phyloP scores from a whole-genome alignment of 805 yeast genomes.

The Metschnikowia lachancei region DNA sequence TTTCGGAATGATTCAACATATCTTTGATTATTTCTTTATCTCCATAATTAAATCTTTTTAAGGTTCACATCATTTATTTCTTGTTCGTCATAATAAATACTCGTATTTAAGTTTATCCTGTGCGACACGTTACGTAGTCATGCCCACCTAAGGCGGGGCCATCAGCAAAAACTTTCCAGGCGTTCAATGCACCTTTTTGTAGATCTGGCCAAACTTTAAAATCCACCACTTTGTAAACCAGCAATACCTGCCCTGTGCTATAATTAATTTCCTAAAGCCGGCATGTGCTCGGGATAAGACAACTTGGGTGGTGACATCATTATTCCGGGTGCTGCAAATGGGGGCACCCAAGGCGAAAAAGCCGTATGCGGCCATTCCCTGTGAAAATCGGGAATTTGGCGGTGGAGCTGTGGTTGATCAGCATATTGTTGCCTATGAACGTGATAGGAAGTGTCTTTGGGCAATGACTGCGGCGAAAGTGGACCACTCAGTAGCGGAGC shows the following conservation, averaged over 20 bases:
- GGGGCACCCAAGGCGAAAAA: conserved; percentile 1
- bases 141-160: neutral
- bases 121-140: neutral
- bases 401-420: neutral
- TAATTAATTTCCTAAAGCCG: neutral
- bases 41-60: no score
- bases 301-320: conserved; percentile 7
- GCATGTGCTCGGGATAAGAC: conserved; percentile 1
- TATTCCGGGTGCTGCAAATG: neutral
- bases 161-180: neutral
- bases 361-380: conserved; percentile 2
- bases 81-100: neutral
- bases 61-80: no score
- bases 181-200: neutral
- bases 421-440: conserved; percentile 2
- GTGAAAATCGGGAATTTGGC: neutral
- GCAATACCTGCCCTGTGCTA: neutral
- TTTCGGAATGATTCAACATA: no score
- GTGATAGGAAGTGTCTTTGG: neutral
- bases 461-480: neutral
- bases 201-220: neutral
- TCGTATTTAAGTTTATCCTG: neutral
- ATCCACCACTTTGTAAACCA: neutral
- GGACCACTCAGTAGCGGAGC: neutral
- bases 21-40: no score